Percentiles rank a stretch among this genome's conserved stretches.
Conservation (phyloP, 108 stramenopile species). For the Nannochloropsis granulata region DNA sequence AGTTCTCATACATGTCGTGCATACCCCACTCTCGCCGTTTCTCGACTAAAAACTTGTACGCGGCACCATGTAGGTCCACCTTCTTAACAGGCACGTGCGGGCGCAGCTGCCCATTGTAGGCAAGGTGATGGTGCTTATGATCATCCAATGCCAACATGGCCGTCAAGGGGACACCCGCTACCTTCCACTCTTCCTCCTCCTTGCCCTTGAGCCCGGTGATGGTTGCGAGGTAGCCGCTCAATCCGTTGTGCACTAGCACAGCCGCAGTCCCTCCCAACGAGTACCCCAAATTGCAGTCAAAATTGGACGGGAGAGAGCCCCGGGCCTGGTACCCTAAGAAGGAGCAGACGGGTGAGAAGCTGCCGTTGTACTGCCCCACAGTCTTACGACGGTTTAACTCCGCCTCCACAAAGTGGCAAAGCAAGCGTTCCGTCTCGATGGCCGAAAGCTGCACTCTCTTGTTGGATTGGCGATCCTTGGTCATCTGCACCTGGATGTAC, state of each 20-base stretch:
- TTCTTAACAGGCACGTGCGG: conserved; percentile 24
- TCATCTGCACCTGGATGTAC: conserved; percentile 32
- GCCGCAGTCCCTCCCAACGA: conserved; percentile 32
- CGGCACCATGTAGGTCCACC: conserved; percentile 26
- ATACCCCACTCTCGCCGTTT: neutral
- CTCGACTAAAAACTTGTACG: conserved; percentile 19
- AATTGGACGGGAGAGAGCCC: conserved; percentile 20
- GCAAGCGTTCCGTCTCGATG: conserved; percentile 37
- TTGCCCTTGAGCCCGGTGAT: conserved; percentile 22
- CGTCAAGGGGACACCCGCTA: conserved; percentile 26
- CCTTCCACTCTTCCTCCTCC: conserved; percentile 12
- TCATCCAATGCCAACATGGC: conserved; percentile 25
- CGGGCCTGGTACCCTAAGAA: neutral
- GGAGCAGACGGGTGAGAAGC: conserved; percentile 28
- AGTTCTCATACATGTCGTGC: conserved; percentile 22
- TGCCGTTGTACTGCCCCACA: conserved; percentile 23
- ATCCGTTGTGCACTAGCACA: conserved; percentile 15
- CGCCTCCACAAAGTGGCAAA: conserved; percentile 33
- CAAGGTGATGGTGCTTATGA: conserved; percentile 7
- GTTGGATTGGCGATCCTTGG: neutral
- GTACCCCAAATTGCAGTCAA: conserved; percentile 32
- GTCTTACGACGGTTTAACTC: conserved; percentile 22
- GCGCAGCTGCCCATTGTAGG: conserved; percentile 20
- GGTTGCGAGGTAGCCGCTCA: conserved; percentile 31
- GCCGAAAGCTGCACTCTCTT: conserved; percentile 29